phyloP scores from a whole-genome alignment of 371 early-diverging fungal genomes.

The Mucor lusitanicus region DNA sequence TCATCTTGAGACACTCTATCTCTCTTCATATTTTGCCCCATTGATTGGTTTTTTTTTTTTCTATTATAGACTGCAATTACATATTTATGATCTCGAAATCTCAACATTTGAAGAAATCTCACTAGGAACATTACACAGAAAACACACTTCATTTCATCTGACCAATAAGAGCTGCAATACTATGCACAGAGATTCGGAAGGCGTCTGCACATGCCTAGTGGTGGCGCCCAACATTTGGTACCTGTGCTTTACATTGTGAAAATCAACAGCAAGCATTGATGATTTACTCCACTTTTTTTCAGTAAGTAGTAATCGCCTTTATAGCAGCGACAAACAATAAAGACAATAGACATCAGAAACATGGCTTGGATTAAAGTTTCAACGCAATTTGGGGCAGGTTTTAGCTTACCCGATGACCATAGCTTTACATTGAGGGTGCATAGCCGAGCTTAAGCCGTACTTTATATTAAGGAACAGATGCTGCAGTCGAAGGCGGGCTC shows the following conservation, averaged over 20 bases:
- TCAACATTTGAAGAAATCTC: background rate
- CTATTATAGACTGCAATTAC: background rate
- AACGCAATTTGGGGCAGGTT: slow-evolving; percentile 1
- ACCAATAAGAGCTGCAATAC: background rate
- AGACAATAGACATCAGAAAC: background rate
- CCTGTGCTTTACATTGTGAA: background rate
- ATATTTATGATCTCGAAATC: background rate
- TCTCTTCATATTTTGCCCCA: background rate
- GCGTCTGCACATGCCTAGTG: no score
- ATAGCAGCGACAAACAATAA: background rate
- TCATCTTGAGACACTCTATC: background rate
- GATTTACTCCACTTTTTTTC: background rate
- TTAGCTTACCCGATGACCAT: background rate
- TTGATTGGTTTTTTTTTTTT: background rate
- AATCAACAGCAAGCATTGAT: background rate
- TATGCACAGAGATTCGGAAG: background rate
- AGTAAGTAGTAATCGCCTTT: background rate
- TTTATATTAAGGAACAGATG: no score
- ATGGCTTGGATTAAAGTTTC: background rate
- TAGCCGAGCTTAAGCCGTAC: background rate
- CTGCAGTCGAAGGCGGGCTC: no score
- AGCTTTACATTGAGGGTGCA: background rate
- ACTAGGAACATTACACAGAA: background rate
- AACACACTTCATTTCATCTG: background rate
- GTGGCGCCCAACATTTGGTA: background rate